phyloP scores from a whole-genome alignment of 1,284 basidiomycete genomes.

The Leccinum pseudoinsigne region DNA sequence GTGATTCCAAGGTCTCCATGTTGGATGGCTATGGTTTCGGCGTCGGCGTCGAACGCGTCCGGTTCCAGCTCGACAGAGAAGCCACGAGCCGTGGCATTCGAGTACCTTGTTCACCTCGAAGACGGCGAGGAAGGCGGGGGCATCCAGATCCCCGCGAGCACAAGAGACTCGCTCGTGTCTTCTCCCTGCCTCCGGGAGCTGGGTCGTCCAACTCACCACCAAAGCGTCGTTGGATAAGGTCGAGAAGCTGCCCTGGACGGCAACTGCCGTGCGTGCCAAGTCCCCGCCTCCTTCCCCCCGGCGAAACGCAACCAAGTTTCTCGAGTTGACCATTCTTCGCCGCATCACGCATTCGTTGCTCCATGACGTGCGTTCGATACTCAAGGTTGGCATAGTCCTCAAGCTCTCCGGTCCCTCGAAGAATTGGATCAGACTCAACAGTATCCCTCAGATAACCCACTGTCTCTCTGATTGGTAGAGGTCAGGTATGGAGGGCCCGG shows the following conservation, averaged over 20 bases:
- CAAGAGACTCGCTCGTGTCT: slow-evolving; percentile 70
- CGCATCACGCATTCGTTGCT: slow-evolving; percentile 72
- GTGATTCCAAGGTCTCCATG: slow-evolving; percentile 74
- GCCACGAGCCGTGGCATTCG: slow-evolving; percentile 63
- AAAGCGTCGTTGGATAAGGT: slow-evolving; percentile 72
- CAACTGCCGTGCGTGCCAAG: slow-evolving; percentile 57
- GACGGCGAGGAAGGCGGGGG: slow-evolving; percentile 41
- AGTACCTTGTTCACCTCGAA: slow-evolving; percentile 83
- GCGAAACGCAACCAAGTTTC: slow-evolving; percentile 35
- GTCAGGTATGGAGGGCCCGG: too few species aligned
- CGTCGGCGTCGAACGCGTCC: slow-evolving; percentile 74
- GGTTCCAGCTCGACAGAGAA: slow-evolving; percentile 81
- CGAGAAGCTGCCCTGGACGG: slow-evolving; percentile 75
- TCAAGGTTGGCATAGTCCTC: slow-evolving; percentile 77
- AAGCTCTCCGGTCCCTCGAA: slow-evolving; percentile 77
- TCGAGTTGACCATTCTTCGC: slow-evolving; percentile 60
- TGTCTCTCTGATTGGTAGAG: too few species aligned
- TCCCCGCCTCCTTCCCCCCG: slow-evolving; percentile 38
- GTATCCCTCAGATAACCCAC: slow-evolving; percentile 55
- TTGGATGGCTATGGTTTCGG: slow-evolving; percentile 81
- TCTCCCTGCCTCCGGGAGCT: slow-evolving; percentile 79
- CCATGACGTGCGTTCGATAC: slow-evolving; percentile 70
- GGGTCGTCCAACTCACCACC: slow-evolving; percentile 83
- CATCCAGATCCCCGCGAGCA: slow-evolving; percentile 59
- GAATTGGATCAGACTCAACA: slow-evolving; percentile 79